phyloP scores from a whole-genome alignment of 352 stramenopile genomes.

The Blastocystis sp. region DNA sequence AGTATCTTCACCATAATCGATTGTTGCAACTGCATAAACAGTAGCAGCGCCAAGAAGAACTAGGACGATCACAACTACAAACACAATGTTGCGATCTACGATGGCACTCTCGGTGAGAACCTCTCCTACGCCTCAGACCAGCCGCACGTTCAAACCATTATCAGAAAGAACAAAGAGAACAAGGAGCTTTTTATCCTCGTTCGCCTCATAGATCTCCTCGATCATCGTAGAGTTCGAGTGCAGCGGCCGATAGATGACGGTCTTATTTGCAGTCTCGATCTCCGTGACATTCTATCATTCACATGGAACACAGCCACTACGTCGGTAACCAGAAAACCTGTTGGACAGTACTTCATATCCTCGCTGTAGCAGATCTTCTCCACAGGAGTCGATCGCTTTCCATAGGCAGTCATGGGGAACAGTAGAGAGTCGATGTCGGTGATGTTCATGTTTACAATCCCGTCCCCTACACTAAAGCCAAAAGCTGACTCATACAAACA shows the following conservation, averaged over 20 bases:
- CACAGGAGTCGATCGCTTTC: background rate
- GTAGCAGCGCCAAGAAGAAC: background rate
- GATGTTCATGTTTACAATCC: background rate
- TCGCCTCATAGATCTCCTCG: background rate
- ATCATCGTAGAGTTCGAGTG: background rate
- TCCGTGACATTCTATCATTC: background rate
- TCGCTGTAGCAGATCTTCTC: conserved; percentile 20
- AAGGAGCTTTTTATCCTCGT: background rate
- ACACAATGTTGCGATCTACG: conserved; percentile 27
- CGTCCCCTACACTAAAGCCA: background rate
- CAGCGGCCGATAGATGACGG: conserved; percentile 18
- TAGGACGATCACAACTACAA: conserved; percentile 20
- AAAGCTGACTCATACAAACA: background rate
- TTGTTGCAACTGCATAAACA: conserved; percentile 3
- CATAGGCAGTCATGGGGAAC: background rate
- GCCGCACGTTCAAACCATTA: too few species aligned
- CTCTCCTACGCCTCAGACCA: background rate
- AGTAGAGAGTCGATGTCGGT: background rate
- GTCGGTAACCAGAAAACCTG: background rate
- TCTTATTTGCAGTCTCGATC: background rate
- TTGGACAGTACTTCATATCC: background rate
- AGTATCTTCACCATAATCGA: conserved; percentile 35
- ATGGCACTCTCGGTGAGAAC: background rate
- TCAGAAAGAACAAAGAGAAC: background rate
- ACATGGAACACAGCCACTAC: background rate